Base-by-base conservation (phyloP, 345 rosid species). In the Luvunga scandens region DNA sequence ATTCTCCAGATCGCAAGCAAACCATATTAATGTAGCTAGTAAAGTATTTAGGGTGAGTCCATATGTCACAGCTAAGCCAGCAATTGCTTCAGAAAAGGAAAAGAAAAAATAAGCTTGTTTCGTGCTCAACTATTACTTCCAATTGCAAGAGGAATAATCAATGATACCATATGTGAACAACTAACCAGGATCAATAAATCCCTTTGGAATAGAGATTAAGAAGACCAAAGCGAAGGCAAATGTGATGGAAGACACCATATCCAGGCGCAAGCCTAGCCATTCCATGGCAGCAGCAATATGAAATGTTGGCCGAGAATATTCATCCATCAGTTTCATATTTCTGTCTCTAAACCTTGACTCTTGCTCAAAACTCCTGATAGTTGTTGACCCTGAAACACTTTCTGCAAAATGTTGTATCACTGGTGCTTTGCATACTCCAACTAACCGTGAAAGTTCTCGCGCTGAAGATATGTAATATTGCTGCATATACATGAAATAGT, bases 381-480 rank as follows among this genome's bases (percentile, higher is more conserved):
- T 71, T 55, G 75, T 21, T 19, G 63, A 21, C 75, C 63, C 63
- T 12, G 48, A 56, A 55, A 56, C 34, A 22, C 64, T 48, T 66
- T 75, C 78, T 1, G 65, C 6, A 33, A 75, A 75, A 75, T 75
- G 71, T 65, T 65, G 78, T 42, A 75, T 75, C 69, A 75, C 33
- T 13, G 78, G 78, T 50, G 78, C 71, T 21, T 75, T 75, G 72
- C 78, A 65, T 50, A 75, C 72, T 66, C 64, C 71, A 53, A 75
- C 50, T 34, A 65, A 34, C 42, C 72, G 60, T 12, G 78, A 50
- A 50, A 66, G 78, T 66, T 75, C 78, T 31, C 64, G 30, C 0
- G 72, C 78, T 5, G 94, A 66, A 7, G 95, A 64, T 63, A 89
- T 87, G 86, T 93, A 93, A 77, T 87, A 88, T 85, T 84, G 91